Conservation (phyloP, 129 eudicot genomes). For the Tanacetum coccineum region DNA sequence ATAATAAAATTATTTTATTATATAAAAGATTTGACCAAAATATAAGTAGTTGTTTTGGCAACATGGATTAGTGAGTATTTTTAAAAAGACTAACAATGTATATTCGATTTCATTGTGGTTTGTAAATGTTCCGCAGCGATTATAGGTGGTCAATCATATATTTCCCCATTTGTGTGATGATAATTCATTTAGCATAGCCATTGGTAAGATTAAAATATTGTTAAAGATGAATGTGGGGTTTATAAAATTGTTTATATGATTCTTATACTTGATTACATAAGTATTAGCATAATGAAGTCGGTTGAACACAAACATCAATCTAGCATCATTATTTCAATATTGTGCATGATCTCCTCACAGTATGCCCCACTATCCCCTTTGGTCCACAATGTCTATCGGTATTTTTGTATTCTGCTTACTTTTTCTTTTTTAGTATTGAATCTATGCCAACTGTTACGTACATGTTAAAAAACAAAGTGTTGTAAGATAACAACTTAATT, state of each 20-base stretch:
- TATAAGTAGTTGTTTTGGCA: not conserved
- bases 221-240: conserved; percentile 21
- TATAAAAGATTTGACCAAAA: too few relatives aligned
- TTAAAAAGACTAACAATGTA: not conserved
- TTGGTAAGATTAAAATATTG: not conserved
- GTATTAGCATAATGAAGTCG: conserved; percentile 24
- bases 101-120: not conserved
- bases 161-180: not conserved
- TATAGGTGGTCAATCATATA: conserved; percentile 9
- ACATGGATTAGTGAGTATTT: not conserved
- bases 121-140: not conserved
- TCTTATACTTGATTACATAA: conserved; percentile 14
- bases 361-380: conserved; percentile 29
- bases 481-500: too few relatives aligned
- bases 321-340: conserved; percentile 26
- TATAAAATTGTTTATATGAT: conserved; percentile 12
- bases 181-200: not conserved
- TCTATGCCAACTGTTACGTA: not conserved
- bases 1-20: too few relatives aligned
- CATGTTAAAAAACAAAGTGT: too few relatives aligned
- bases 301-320: conserved; percentile 33
- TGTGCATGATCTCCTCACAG: conserved; percentile 25
- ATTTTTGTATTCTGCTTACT: not conserved
- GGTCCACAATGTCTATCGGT: conserved; percentile 24
- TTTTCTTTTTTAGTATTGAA: conserved; percentile 3